Base-by-base conservation (phyloP, 2,329 filamentous ascomycete genomes). In the Lachnellula arida region DNA sequence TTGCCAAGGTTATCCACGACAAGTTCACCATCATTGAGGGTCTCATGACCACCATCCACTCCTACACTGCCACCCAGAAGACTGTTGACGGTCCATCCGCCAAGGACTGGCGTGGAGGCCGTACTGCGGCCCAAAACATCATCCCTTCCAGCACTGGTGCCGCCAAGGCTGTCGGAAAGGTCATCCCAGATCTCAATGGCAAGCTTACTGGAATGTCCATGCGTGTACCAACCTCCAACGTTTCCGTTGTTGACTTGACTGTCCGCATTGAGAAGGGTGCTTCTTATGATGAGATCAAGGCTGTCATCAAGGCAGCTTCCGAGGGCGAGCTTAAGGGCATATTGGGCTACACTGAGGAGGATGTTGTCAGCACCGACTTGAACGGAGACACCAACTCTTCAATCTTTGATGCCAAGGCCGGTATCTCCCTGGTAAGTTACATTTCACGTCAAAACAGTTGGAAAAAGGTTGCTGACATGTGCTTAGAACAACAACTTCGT, bases 171-270 rank as follows among this genome's bases (percentile, higher is more conserved):
- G 94, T 99, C 80, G 94, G 94, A 81, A 99, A 99, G 88, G 94
- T 97, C 82, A 97, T 97, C 72, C 94, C 94, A 70, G 80, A 85
- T 69, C 87, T 99, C 68, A 97, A 97, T 81, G 94, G 94, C 85
- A 99, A 99, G 88, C 91, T 97, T 67, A 99, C 94, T 67, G 94
- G 94, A 81, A 97, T 99, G 94, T 85, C 94, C 72, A 94, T 99
- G 89, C 94, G 94, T 88, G 93, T 99, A 58, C 94, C 94, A 68
- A 97, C 94, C 68, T 78, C 90, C 83, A 97, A 99, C 84, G 94
- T 99, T 76, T 99, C 94, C 70, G 94, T 97, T 76, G 94, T 99
- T 73, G 94, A 99, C 79, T 80, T 99, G 75, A 99, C 94, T 72
- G 85, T 79, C 84, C 92, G 93, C 72, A 82, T 95, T 69, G 89